Percentiles rank a stretch among this genome's conserved stretches.
Evolutionary conservation across 148 eudicot species (phyloP).

Genomic region (Vaccinium macrocarpon): DNA sequence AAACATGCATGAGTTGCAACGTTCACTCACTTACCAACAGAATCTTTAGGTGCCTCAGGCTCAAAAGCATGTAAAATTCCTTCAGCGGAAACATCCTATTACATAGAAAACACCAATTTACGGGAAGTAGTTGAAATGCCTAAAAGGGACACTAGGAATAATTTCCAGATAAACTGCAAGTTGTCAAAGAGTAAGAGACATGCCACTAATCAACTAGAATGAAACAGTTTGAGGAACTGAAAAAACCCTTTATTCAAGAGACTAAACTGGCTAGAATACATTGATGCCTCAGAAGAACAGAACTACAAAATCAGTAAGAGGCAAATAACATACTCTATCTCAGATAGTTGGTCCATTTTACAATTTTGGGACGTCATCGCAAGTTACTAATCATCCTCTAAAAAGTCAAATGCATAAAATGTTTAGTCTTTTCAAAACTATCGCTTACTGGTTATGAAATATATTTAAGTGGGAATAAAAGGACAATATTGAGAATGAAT

Average conservation of each 20-base stretch:
- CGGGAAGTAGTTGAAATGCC: not conserved
- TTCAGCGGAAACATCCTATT: conserved; percentile 31
- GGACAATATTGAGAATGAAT: too few relatives aligned
- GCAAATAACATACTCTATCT: not conserved
- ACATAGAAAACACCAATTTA: conserved; percentile 11
- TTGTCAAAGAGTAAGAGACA: not conserved
- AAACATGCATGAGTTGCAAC: not conserved
- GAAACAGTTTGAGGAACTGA: not conserved
- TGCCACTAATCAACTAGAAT: not conserved
- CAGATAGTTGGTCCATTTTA: too few relatives aligned
- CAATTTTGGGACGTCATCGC: too few relatives aligned
- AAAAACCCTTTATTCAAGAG: not conserved
- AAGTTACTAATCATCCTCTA: too few relatives aligned
- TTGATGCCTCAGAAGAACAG: not conserved
- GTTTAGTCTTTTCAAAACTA: too few relatives aligned
- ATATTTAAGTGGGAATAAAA: too few relatives aligned
- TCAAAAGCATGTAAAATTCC: conserved; percentile 68
- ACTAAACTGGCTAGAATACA: not conserved
- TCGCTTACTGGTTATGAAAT: too few relatives aligned
- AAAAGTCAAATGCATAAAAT: too few relatives aligned
- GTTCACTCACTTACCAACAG: conserved; percentile 46
- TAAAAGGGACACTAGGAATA: not conserved
- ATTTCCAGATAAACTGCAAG: not conserved
- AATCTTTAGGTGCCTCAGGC: conserved; percentile 43
- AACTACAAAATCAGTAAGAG: not conserved